Base-by-base conservation (phyloP, 2,329 filamentous ascomycete species). In the Neoarthrinium moseri region DNA sequence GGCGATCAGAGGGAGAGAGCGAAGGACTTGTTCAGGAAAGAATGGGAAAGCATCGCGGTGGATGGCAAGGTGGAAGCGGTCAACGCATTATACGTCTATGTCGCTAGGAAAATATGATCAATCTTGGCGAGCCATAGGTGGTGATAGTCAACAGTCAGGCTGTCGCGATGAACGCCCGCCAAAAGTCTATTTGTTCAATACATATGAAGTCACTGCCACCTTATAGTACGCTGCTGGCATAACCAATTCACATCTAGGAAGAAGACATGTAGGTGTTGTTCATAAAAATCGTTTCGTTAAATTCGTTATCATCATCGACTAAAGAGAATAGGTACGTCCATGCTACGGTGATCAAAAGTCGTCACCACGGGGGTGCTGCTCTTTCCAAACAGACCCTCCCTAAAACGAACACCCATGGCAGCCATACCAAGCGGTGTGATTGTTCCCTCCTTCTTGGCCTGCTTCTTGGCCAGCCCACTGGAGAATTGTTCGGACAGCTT, bases 291-390 rank as follows among this genome's bases (percentile, higher is more conserved):
- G n/a, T n/a, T 11, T 40, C 37, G 23, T 40, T 40, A 40, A 13
- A 6, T 40, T 40, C 22, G 11, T 23, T 23, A n/a, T n/a, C n/a
- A n/a, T 43, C 32, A 44, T 33, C 20, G 69, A 60, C 73, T 80
- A 47, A 84, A 81, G 62, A 84, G 77, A 58, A 85, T 65, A 50
- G 81, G 81, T 50, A 85, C 81, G 55, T 81, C 78, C 58, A 80
- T 62, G 44, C 68, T 72, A 49, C 69, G 58, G 34, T 72, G 65
- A 45, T 77, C 57, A 18, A 49, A 40, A 6, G 41, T 44, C 43
- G 52, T 54, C 30, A 54, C 46, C 6, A 43, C 40, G 15, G 51
- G 29, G 6, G 51, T 30, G 15, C 18, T 49, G 47, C 64, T 66
- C 50, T 55, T 62, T 12, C 69, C 71, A 52, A 74, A 74, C 27